Base-by-base conservation (phyloP, 164 flowering plant genomes). In the Magnolia officinalis region DNA sequence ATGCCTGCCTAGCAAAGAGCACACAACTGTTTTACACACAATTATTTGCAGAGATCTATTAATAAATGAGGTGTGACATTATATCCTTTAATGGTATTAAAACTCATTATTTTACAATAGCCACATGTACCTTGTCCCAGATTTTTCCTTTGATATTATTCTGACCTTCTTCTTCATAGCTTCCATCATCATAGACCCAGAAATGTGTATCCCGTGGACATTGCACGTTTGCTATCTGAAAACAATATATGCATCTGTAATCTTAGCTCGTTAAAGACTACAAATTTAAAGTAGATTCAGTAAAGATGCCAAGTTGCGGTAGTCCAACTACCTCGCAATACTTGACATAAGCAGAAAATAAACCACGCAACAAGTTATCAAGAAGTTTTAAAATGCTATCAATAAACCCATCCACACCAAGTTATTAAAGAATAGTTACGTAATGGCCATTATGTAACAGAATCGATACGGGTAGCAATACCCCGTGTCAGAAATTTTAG, bases 141-240 rank as follows among this genome's bases (percentile, higher is more conserved):
- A 96, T 94, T 76, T 96, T 92, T 78, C 99, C 97, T 77, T 92
- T 90, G 77, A 92, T 92, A 83, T 90, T 96, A 75, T 95, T 95
- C 82, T 95, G 98, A 52, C 98, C 99, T 86, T 96, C 99, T 80
- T 96, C 99, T 86, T 96, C 98, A 72, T 96, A 96, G 64, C 98
- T 91, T 58, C 99, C 99, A 83, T 96, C 99, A 70, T 91, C 99
- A 80, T 96, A 96, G 37, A 94, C 98, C 99, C 99, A 96, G 81
- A 96, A 94, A 86, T 96, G 98, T 72, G 99, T 94, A 78, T 89
- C 98, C 74, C 95, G 97, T 23, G 99, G 99, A 79, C 99, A 96
- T 74, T 94, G 99, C 72, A 96, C 98, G 18, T 90, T 92, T 73
- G 99, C 97, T 78, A 92, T 78, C 99, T 96, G 87, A 75, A 81